Percentiles rank a stretch among this genome's conserved stretches.
phyloP scores from a whole-genome alignment of 2,329 filamentous ascomycete genomes.

The Paramyrothecium roridum region DNA sequence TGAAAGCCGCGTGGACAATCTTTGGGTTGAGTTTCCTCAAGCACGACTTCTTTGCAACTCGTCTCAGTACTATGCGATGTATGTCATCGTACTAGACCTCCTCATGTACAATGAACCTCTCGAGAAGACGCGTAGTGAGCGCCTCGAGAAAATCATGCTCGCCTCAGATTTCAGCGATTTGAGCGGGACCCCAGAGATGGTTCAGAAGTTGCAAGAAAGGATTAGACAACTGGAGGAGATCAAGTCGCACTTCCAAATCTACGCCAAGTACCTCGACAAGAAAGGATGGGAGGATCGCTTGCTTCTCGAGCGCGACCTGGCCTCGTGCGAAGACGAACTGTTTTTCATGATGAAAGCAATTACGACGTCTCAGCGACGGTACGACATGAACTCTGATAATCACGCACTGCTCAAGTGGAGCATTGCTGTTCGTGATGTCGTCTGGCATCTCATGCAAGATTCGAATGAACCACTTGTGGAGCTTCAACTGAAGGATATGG shows the following conservation, averaged over 20 bases:
- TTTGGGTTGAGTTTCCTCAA: conserved; percentile 95
- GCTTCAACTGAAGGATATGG: conserved; percentile 84
- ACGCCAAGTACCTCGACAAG: conserved; percentile 81
- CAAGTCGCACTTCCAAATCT: conserved; percentile 92
- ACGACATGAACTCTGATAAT: conserved; percentile 67
- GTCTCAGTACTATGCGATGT: conserved; percentile 94
- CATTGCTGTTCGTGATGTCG: conserved; percentile 90
- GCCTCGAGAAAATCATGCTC: conserved; percentile 97
- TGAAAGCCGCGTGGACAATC: conserved; percentile 87
- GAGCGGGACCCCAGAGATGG: conserved; percentile 88
- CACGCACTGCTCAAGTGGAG: conserved; percentile 87
- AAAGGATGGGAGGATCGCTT: conserved; percentile 90
- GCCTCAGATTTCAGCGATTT: conserved; percentile 98
- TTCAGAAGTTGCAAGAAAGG: conserved; percentile 84
- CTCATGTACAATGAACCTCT: conserved; percentile 94
- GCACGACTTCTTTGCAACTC: conserved; percentile 96
- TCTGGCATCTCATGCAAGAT: conserved; percentile 93
- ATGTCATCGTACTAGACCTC: conserved; percentile 94
- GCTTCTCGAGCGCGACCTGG: conserved; percentile 82
- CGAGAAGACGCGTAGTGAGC: conserved; percentile 94
- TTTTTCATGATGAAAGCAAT: conserved; percentile 99
- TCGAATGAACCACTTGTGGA: conserved; percentile 86
- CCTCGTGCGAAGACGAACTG: conserved; percentile 89
- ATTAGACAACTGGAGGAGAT: conserved; percentile 95
- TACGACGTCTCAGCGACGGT: conserved; percentile 88